Base-by-base conservation (phyloP, 148 eudicot species). In the Polygonum aviculare region DNA sequence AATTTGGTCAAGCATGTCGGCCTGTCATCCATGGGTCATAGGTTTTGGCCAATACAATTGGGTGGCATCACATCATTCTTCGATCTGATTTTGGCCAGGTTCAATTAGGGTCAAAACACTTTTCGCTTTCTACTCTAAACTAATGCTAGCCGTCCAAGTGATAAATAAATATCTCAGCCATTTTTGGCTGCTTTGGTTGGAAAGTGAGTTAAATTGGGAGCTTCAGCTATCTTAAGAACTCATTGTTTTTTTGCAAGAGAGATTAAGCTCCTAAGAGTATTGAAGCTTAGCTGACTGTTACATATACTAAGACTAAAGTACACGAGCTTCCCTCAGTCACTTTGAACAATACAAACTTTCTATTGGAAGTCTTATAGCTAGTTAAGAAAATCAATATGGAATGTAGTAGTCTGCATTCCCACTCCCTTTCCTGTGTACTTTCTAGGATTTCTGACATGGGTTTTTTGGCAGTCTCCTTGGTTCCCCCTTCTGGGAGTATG, bases 401-500 rank as follows among this genome's bases (percentile, higher is more conserved):
- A 35, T 65, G 41, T 31, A 33, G n/a, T 65, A 65, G n/a, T 60
- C 16, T 60, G 69, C 38, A 31, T 11, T 65, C 70, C 33, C 35
- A 16, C 70, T 12, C 16, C 41, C 70, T 40, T 63, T 65, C 41
- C 40, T 63, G 40, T 33, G 70, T 35, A 65, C 44, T 36, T 67
- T 12, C 11, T 36, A 36, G 44, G 21, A 67, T 1, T n/a, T 67
- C 72, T 67, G 16, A 67, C 45, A 6, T 15, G 41, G 36, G 15
- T 67, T 67, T 67, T n/a, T 74, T 85, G 74, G 84, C 98, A 95
- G 98, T 84, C 83, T 95, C 45, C 88, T 88, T 50, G 86, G 87
- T 81, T 95, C 94, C 41, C 85, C 82, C 54, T 89, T 95, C 71
- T 90, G 96, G 97, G 89, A 79, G 82, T 80, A 84, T 70, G 85